Percentiles rank a stretch among this genome's conserved stretches.
Evolutionary conservation across 331 rosid genomes (phyloP).

Genomic region (Prunus yedoensis): DNA sequence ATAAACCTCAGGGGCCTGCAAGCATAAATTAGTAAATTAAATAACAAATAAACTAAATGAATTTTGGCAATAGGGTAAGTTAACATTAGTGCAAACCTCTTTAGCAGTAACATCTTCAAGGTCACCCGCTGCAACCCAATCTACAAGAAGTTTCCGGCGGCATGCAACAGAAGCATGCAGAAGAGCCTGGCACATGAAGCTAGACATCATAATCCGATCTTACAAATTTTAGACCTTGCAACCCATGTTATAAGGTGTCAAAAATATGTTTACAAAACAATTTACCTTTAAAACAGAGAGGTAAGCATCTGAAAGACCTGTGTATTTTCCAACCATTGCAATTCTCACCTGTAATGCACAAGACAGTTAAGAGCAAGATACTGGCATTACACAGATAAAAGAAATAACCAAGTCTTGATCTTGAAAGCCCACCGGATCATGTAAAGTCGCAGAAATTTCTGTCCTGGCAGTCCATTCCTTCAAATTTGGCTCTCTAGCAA

Average conservation of each 20-base stretch:
- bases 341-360: conserved; percentile 67
- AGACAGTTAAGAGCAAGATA: conserved; percentile 18
- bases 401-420: conserved; percentile 16
- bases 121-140: conserved; percentile 83
- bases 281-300: conserved; percentile 86
- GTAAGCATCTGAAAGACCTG: conserved; percentile 94
- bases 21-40: conserved; percentile 18
- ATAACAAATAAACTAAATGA: neutral
- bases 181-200: conserved; percentile 67
- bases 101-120: conserved; percentile 68
- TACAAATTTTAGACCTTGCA: neutral
- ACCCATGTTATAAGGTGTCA: neutral
- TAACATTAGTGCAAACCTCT: conserved; percentile 48
- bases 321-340: conserved; percentile 97
- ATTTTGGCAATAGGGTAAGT: neutral
- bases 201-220: conserved; percentile 20
- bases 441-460: conserved; percentile 53
- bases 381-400: conserved; percentile 12
- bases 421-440: conserved; percentile 56
- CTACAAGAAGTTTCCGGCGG: conserved; percentile 68
- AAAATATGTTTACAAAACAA: neutral
- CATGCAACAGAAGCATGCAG: conserved; percentile 73
- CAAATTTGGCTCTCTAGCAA: conserved; percentile 61
- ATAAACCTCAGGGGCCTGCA: conserved; percentile 56
- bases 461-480: conserved; percentile 88